These are phyloP conservation scores for Colletotrichum incanum DNA, from an alignment of 2,329 filamentous ascomycete species.

Conservation along the genomic window DNA sequence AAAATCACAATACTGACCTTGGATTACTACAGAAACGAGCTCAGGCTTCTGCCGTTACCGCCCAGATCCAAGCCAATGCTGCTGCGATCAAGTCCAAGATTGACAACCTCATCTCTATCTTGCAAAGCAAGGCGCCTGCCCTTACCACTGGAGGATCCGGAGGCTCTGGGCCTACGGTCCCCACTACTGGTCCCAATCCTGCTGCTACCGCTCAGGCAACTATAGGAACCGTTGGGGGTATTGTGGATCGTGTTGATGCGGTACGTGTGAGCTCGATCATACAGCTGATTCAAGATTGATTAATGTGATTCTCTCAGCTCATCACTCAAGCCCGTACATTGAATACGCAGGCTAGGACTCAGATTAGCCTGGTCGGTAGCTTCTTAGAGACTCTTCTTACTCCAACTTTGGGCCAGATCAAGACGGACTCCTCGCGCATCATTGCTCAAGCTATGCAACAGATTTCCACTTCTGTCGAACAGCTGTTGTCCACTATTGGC, in stretches of 20 bases:
- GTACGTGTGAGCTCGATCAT: neutral
- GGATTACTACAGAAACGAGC: constrained; percentile 4
- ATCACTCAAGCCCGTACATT: neutral
- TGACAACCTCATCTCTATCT: neutral
- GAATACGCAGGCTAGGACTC: constrained; percentile 9
- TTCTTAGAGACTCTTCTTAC: constrained; percentile 6
- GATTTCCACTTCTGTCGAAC: too few species aligned
- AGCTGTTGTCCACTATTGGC: too few species aligned
- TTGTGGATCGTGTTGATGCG: neutral
- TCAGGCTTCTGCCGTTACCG: constrained; percentile 11
- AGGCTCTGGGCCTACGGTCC: neutral
- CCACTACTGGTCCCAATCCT: too few species aligned
- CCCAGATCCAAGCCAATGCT: constrained; percentile 13
- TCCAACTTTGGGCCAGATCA: neutral
- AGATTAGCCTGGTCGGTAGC: constrained; percentile 14
- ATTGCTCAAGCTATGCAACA: too few species aligned
- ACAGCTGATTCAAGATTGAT: neutral
- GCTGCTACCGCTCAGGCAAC: neutral
- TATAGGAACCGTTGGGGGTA: constrained; percentile 2
- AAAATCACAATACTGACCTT: neutral
- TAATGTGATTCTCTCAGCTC: neutral
- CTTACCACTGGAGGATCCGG: neutral
- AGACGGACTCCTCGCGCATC: neutral
- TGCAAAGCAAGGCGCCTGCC: neutral
- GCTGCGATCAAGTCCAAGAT: constrained; percentile 4